Evolutionary conservation across 345 rosid species (phyloP), one percentile per base, ranked within the genome.

Genomic region (Eutrema japonicum): DNA sequence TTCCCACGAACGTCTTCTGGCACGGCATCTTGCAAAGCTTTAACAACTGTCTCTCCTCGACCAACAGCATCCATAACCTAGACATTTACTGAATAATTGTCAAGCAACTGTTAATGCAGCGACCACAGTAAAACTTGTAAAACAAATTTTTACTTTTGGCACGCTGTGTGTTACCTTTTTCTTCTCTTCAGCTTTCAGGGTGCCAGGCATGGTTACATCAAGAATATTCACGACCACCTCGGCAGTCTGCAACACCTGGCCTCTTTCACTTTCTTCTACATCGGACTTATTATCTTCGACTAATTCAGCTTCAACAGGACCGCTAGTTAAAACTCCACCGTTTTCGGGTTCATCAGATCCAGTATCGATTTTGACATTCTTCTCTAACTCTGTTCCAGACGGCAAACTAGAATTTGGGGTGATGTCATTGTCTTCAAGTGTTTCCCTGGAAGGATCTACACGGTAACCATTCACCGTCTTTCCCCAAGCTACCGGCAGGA

Each of bases 1-100:
- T 86, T 94, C 76, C 30, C 98, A 52, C 90, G 89, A 80, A 91
- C 98, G 26, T 94, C 97, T 83, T 88, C 97, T 10, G 97, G 97
- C 67, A 94, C 95, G 32, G 90, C 97, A 81, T 87, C 92, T 84
- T 94, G 85, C 83, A 94, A 81, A 64, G 97, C 98, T 70, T 71
- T 86, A 79, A 94, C 43, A 68, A 94, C 33, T 12, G 96, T 84
- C 84, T 91, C 96, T 75, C 98, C 98, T 83, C 83, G 90, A 80
- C 81, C 80, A 41, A 94, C 90, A 76, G 96, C 98, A 82, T 82
- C 83, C 78, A 91, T 82, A 51, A 91, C 95, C 98, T 94, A 84
- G 66, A 86, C 76, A 79, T 16, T 72, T 68, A 70, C 76, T 63
- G 70, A 46, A 54, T 65, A 48, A 79, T 66, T 64, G 66, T 52